Evolutionary conservation across 2,329 filamentous ascomycete species (phyloP).

Genomic region (Colletotrichum orchidophilum): DNA sequence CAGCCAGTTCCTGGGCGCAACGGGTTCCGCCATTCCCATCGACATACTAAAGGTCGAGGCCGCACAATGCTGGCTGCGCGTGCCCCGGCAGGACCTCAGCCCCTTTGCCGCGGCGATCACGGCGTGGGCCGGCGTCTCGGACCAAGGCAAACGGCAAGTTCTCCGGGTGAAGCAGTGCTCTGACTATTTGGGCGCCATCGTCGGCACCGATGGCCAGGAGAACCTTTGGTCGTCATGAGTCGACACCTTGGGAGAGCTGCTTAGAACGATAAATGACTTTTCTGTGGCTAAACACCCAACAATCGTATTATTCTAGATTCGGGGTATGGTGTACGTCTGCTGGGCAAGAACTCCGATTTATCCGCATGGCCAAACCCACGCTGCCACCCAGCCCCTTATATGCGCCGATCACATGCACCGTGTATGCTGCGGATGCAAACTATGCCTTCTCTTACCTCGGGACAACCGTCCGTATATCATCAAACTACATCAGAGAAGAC

Average conservation of each 20-base stretch:
- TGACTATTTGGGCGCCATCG: slow-evolving; percentile 70
- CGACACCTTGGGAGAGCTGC: not conserved
- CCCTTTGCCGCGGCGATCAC: slow-evolving; percentile 72
- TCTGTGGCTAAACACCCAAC: slow-evolving; percentile 22
- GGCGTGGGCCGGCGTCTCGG: slow-evolving; percentile 65
- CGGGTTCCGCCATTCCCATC: slow-evolving; percentile 72
- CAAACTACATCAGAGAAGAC: slow-evolving; percentile 74
- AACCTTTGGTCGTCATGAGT: slow-evolving; percentile 60
- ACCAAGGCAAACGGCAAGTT: slow-evolving; percentile 55
- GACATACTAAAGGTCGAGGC: slow-evolving; percentile 74
- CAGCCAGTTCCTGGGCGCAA: slow-evolving; percentile 74
- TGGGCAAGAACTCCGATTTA: slow-evolving; percentile 34
- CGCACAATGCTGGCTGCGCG: slow-evolving; percentile 69
- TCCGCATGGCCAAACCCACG: slow-evolving; percentile 30
- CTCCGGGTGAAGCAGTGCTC: slow-evolving; percentile 67
- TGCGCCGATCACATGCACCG: slow-evolving; percentile 31
- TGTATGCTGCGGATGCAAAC: slow-evolving; percentile 34
- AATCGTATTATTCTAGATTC: slow-evolving; percentile 29
- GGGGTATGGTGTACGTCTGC: slow-evolving; percentile 25
- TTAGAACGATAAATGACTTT: not conserved
- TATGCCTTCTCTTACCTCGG: slow-evolving; percentile 7
- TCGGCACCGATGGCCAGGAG: slow-evolving; percentile 57
- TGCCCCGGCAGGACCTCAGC: slow-evolving; percentile 68
- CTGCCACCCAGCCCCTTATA: slow-evolving; percentile 27
- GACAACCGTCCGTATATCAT: not conserved